Conservation (phyloP, 2,329 filamentous ascomycete species). For the Claviceps monticola region DNA sequence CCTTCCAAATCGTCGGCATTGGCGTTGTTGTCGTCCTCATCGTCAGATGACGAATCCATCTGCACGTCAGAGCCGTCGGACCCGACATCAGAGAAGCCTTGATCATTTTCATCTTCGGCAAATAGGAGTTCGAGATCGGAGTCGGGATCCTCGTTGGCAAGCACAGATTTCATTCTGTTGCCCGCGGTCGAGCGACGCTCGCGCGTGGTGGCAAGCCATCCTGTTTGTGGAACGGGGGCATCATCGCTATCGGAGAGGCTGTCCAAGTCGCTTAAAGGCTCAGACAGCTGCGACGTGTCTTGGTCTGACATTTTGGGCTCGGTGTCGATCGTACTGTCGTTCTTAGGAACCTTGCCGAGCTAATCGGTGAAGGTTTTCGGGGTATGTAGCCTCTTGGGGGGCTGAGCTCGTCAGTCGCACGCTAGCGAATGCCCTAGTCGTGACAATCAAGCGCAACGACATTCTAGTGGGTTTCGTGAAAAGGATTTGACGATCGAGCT, state of each 20-base stretch:
- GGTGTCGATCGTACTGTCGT: slow-evolving; percentile 14
- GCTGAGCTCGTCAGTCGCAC: neutral
- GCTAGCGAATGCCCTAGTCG: neutral
- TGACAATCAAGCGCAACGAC: neutral
- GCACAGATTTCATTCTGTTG: slow-evolving; percentile 66
- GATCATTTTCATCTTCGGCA: slow-evolving; percentile 56
- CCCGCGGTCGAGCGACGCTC: slow-evolving; percentile 69
- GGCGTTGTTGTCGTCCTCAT: slow-evolving; percentile 56
- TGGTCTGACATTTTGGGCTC: slow-evolving; percentile 17
- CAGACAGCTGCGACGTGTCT: slow-evolving; percentile 20
- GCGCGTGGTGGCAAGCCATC: slow-evolving; percentile 62
- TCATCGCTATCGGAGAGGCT: slow-evolving; percentile 24
- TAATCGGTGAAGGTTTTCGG: neutral
- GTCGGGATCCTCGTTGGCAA: slow-evolving; percentile 59
- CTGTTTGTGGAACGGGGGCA: slow-evolving; percentile 28
- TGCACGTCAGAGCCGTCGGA: slow-evolving; percentile 61
- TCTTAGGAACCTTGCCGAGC: neutral
- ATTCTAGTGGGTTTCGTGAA: neutral
- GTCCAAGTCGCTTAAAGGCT: slow-evolving; percentile 12
- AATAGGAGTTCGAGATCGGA: slow-evolving; percentile 62
- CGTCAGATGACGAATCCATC: slow-evolving; percentile 74
- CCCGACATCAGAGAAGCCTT: slow-evolving; percentile 55
- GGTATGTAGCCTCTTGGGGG: neutral
- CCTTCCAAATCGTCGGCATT: slow-evolving; percentile 61
- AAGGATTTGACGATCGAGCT: neutral